Evolutionary conservation across 106 monocot species (phyloP), one percentile per base, ranked within the genome.

Genomic region (Dendrobium chrysotoxum): DNA sequence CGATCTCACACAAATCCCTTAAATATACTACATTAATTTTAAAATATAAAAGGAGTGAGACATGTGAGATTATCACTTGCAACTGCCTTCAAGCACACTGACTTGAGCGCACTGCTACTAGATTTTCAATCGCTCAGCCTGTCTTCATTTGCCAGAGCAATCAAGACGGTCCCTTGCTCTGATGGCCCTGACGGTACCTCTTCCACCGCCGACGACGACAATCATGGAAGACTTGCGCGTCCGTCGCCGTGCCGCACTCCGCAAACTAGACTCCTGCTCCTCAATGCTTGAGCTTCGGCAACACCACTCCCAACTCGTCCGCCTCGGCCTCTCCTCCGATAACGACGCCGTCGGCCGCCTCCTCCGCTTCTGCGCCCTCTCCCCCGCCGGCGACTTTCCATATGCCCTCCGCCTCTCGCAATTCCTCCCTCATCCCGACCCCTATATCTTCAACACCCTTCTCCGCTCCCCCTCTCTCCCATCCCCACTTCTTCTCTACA

Each of bases 401-500:
- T 86, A 80, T 83, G 81, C 81, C 82, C 86, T 26, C 81, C 42
- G 75, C 4, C 28, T 67, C 50, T 42, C 66, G 50, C 38, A 74
- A 7, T 46, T 76, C 4, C 58, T 79, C 58, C 28, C 79, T 4
- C 4, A 85, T 2, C 11, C 89, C 68, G 88, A 85, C 89, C 83
- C 97, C 80, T 81, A 78, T 54, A 50, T 95, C 70, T 58, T 82
- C 39, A 89, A 94, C 65, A 88, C 86, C 94, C 85, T 94, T 92
- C 85, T 86, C 91, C 80, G 88, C 87, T 79, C 86, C 92, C 80
- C 92, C 97, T 45, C 91, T 89, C 50, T 94, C 94, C 85, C 94
- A 92, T 78, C 94, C 72, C 77, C 92, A 81, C 75, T 98, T 80
- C 91, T 92, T 98, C 94, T 75, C 85, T 98, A 98, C 91, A 86